Evolutionary conservation across 768 basidiomycete species (phyloP).

Genomic region (Lanmaoa pseudosensibilis): DNA sequence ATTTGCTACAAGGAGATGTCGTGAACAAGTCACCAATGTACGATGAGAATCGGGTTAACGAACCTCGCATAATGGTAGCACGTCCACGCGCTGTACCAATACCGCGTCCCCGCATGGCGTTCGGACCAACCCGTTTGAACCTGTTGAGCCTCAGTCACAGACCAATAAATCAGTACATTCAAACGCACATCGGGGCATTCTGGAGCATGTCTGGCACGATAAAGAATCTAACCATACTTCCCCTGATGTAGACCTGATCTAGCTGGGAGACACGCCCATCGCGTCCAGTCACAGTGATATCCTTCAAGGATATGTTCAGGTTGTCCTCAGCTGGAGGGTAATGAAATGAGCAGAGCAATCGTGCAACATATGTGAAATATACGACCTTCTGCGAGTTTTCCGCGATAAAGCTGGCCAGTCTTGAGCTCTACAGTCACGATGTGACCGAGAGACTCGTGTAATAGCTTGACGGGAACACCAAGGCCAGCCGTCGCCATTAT

Average conservation of each 20-base stretch:
- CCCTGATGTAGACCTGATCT: constrained; percentile 98
- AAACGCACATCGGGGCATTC: constrained; percentile 93
- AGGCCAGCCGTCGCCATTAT: constrained; percentile 57
- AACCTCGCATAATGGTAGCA: constrained; percentile 97
- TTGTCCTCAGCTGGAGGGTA: constrained; percentile 88
- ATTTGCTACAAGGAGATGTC: constrained; percentile 55
- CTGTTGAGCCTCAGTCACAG: constrained; percentile 42
- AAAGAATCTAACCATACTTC: constrained; percentile 97
- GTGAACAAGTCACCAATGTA: constrained; percentile 17
- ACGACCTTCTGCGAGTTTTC: constrained; percentile 90
- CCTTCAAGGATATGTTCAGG: constrained; percentile 91
- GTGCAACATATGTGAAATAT: constrained; percentile 17
- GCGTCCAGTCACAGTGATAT: constrained; percentile 96
- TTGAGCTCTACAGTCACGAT: constrained; percentile 98
- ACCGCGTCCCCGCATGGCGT: constrained; percentile 98
- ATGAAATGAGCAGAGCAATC: constrained; percentile 20
- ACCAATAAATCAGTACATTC: neutral
- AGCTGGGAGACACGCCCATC: constrained; percentile 98
- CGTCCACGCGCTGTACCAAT: constrained; percentile 99
- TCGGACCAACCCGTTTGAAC: constrained; percentile 99
- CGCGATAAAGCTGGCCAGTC: constrained; percentile 95
- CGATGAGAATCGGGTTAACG: constrained; percentile 29
- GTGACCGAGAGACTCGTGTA: constrained; percentile 96
- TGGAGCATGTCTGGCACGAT: constrained; percentile 99
- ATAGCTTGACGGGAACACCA: constrained; percentile 93